These are phyloP conservation scores for Hanseniaspora occidentalis DNA, from an alignment of 805 yeast species.

Conservation along the genomic window DNA sequence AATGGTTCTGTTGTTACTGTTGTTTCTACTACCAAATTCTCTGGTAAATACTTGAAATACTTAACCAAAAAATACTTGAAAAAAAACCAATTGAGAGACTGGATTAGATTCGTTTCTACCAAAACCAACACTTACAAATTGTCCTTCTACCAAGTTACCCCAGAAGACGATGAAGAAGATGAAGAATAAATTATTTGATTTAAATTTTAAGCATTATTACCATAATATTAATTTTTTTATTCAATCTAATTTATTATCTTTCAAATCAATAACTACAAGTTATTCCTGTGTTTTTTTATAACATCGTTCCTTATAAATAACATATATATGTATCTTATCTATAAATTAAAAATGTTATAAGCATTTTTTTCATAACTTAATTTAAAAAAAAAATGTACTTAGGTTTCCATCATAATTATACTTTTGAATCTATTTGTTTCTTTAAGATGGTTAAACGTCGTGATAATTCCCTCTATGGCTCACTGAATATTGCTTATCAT, in stretches of 20 bases:
- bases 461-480: too few species aligned
- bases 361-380: too few species aligned
- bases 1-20: conserved; percentile 84
- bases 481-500: too few species aligned
- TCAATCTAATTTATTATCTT: neutral
- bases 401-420: too few species aligned
- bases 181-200: conserved; percentile 33
- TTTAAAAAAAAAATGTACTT: too few species aligned
- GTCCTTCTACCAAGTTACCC: conserved; percentile 98
- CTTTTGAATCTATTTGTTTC: too few species aligned
- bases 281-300: too few species aligned
- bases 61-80: conserved; percentile 98
- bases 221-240: neutral
- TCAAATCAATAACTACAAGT: too few species aligned
- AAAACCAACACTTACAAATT: conserved; percentile 92
- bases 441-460: too few species aligned
- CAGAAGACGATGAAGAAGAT: conserved; percentile 89
- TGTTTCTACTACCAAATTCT: conserved; percentile 85
- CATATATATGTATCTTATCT: too few species aligned
- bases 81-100: conserved; percentile 99
- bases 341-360: too few species aligned
- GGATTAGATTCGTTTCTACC: conserved; percentile 97
- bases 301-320: too few species aligned
- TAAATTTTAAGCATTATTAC: neutral
- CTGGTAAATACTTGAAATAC: conserved; percentile 99